Evolutionary conservation across 1,284 basidiomycete genomes (phyloP).

Genomic region (Ganoderma lucidum): DNA sequence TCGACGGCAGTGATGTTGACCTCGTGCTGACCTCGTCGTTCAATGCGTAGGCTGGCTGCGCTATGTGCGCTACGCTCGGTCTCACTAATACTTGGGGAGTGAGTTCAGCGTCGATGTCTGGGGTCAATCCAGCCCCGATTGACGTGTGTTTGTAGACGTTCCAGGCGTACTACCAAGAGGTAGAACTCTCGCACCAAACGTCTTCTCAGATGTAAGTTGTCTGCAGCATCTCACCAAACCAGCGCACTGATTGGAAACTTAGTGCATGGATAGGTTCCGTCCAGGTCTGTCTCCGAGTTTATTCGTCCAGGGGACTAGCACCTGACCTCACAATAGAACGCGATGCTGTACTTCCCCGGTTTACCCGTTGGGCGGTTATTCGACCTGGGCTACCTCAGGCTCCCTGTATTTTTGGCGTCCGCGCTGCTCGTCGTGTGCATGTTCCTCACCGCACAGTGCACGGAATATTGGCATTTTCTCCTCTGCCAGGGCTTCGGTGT

Average conservation of each 20-base stretch:
- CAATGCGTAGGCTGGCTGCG: too few relatives aligned
- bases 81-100: too few relatives aligned
- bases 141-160: neutral
- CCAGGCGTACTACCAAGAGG: slow-evolving; percentile 1
- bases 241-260: neutral
- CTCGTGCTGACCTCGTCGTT: too few relatives aligned
- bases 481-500: neutral
- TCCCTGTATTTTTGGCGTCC: neutral
- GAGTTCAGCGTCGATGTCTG: neutral
- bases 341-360: neutral
- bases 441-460: neutral
- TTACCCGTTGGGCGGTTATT: neutral
- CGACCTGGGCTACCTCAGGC: neutral
- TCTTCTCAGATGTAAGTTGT: neutral
- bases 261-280: slow-evolving; percentile 5
- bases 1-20: too few relatives aligned
- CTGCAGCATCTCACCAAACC: too few relatives aligned
- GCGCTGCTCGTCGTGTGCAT: neutral
- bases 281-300: neutral
- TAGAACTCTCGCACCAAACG: neutral
- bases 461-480: neutral
- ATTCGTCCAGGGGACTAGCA: neutral
- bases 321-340: neutral
- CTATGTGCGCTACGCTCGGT: too few relatives aligned
- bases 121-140: neutral